Conservation (phyloP, 352 stramenopile species). For the Phytopythium delawarense region DNA sequence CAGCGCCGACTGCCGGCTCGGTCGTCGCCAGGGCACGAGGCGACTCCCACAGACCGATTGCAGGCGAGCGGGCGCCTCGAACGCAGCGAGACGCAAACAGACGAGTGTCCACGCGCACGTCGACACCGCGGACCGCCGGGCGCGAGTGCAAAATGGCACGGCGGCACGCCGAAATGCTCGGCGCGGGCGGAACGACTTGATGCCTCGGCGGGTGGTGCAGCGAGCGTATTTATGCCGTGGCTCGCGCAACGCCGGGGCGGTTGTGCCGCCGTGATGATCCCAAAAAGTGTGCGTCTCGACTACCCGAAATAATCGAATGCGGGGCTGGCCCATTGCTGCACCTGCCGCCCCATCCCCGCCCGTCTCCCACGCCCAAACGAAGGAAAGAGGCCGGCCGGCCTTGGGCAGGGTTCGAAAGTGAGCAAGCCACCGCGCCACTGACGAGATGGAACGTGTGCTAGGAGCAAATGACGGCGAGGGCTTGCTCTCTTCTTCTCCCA, state of each 20-base stretch:
- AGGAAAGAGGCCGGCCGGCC: neutral
- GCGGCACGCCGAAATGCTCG: conserved; percentile 3
- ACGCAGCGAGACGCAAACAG: too few relatives aligned
- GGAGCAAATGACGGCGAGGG: neutral
- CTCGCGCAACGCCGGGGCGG: neutral
- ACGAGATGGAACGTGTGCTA: neutral
- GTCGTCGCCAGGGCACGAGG: too few relatives aligned
- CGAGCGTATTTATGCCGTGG: conserved; percentile 8
- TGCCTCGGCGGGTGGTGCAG: neutral
- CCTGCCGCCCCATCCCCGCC: neutral
- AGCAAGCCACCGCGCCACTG: conserved; percentile 1
- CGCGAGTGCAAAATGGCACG: too few relatives aligned
- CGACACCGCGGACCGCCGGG: too few relatives aligned
- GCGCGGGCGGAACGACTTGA: neutral
- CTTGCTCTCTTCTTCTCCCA: neutral
- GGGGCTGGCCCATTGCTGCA: conserved; percentile 2
- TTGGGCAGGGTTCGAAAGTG: neutral
- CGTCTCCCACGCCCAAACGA: neutral
- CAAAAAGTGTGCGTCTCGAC: conserved; percentile 7
- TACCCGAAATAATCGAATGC: conserved; percentile 11
- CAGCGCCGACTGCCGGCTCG: neutral
- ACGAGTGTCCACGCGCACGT: too few relatives aligned
- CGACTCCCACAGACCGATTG: too few relatives aligned
- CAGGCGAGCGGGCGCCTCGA: too few relatives aligned
- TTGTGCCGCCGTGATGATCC: conserved; percentile 1